Evolutionary conservation across 257 asterid genomes (phyloP), one percentile per base, ranked within the genome.

Genomic region (Nicotiana benthamiana): DNA sequence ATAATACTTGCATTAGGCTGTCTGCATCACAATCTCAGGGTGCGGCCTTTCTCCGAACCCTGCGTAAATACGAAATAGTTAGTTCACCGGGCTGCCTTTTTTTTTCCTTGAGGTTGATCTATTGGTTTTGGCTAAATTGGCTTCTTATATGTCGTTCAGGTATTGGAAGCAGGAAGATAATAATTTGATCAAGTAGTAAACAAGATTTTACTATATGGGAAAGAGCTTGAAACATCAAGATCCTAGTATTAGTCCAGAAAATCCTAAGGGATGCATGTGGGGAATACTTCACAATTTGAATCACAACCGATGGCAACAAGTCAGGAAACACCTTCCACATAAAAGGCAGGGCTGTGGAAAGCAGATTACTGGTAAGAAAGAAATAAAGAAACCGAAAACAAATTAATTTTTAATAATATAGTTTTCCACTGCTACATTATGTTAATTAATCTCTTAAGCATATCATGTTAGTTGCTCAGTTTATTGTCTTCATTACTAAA

Each of bases 201-300:
- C 46, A 40, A 40, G 46, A 40, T 7, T 40, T 40, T 40, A 77
- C 68, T 26, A 36, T 80, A 57, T 88, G 92, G 91, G 90, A 16
- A 90, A 84, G 88, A 80, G 36, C 53, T 81, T 87, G 56, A 79
- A 83, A 63, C 86, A 76, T 16, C 83, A 86, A 67, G 90, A 85
- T 20, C 10, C 89, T 1, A 11, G 43, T 22, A 46, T 87, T 26
- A 75, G 90, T 3, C 40, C 89, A 67, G 84, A 84, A 79, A 80
- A 84, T 40, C 87, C 84, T 46, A 90, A 87, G 13, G 90, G 97
- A 57, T 91, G 95, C 56, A 91, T 88, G 86, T 76, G 88, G 88
- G 93, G 93, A 1, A 62, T 93, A 20, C 82, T 94, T 66, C 93
- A 93, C 80, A 92, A 83, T 84, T 75, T 94, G 54, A 91, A 89